These are phyloP conservation scores for Furcasterigmium sp. DNA, from an alignment of 2,329 filamentous ascomycete species.

Conservation along the genomic window DNA sequence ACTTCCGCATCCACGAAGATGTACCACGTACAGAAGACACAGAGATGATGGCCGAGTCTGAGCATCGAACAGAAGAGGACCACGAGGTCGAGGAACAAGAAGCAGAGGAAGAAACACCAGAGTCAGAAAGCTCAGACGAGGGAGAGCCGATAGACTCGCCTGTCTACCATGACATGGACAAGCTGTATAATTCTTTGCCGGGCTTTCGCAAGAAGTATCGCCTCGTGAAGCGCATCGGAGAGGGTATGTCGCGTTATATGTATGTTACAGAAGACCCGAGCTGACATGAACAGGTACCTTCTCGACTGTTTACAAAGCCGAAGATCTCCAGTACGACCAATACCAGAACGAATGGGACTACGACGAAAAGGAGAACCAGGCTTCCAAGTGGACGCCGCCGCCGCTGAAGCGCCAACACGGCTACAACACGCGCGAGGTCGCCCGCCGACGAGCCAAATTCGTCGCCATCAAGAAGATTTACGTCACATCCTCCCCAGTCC, in stretches of 20 bases:
- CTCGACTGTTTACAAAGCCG: slow-evolving; percentile 97
- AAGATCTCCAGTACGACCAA: slow-evolving; percentile 79
- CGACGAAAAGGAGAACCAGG: slow-evolving; percentile 53
- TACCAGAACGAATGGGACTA: slow-evolving; percentile 87
- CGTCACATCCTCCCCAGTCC: slow-evolving; percentile 87
- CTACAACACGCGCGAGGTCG: slow-evolving; percentile 16
- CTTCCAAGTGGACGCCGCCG: slow-evolving; percentile 63
- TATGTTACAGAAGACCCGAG: too few species aligned
- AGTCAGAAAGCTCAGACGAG: slow-evolving; percentile 45
- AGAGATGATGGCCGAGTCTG: slow-evolving; percentile 41
- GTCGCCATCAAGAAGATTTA: slow-evolving; percentile 99
- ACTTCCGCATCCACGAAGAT: slow-evolving; percentile 47
- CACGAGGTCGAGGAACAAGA: slow-evolving; percentile 29
- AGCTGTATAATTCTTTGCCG: slow-evolving; percentile 74
- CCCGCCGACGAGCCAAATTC: slow-evolving; percentile 52
- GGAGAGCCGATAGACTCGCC: slow-evolving; percentile 59
- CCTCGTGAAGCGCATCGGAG: slow-evolving; percentile 92
- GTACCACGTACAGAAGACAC: slow-evolving; percentile 41
- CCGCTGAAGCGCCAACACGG: slow-evolving; percentile 48
- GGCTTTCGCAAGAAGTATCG: slow-evolving; percentile 81
- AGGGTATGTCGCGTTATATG: too few species aligned
- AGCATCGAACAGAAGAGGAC: slow-evolving; percentile 26
- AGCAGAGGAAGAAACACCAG: slow-evolving; percentile 36
- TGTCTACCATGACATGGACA: slow-evolving; percentile 82
- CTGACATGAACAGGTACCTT: too few species aligned